phyloP scores from a whole-genome alignment of 1,139 yeast genomes.

The Yamadazyma dushanensis region DNA sequence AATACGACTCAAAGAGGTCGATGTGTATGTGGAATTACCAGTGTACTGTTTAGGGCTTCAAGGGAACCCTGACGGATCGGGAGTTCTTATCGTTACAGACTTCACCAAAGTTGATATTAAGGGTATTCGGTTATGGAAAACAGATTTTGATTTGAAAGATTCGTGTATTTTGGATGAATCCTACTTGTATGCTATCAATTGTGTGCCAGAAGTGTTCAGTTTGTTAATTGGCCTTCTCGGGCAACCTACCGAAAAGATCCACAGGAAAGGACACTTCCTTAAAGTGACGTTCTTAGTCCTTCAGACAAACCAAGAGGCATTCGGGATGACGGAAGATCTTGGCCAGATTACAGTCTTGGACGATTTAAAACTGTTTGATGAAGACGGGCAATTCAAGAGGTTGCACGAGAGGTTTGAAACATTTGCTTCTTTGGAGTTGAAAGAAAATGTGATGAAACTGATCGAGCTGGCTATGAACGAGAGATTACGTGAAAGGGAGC shows the following conservation, averaged over 20 bases:
- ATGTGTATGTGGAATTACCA: slow-evolving; percentile 5
- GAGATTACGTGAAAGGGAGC: background rate
- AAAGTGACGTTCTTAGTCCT: background rate
- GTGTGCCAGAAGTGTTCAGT: slow-evolving; percentile 1
- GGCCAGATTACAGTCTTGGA: too few species aligned
- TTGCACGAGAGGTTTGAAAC: background rate
- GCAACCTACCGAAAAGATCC: background rate
- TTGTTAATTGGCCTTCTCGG: background rate
- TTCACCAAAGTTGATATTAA: slow-evolving; percentile 4
- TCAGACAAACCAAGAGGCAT: background rate
- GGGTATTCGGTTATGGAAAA: slow-evolving; percentile 1
- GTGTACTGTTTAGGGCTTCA: slow-evolving; percentile 5
- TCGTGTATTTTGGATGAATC: slow-evolving; percentile 4
- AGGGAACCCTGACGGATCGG: slow-evolving; percentile 1
- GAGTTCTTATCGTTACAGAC: slow-evolving; percentile 7
- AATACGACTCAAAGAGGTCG: background rate
- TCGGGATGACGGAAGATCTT: too few species aligned
- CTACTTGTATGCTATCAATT: slow-evolving; percentile 3
- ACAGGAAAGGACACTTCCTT: background rate
- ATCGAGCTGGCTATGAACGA: background rate
- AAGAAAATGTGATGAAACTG: background rate
- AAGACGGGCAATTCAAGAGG: too few species aligned
- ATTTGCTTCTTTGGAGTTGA: background rate
- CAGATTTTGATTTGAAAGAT: slow-evolving; percentile 3
- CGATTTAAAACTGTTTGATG: too few species aligned